Conservation (phyloP, 192 early-diverging fungal genomes). For the Lunasporangiospora selenospora region DNA sequence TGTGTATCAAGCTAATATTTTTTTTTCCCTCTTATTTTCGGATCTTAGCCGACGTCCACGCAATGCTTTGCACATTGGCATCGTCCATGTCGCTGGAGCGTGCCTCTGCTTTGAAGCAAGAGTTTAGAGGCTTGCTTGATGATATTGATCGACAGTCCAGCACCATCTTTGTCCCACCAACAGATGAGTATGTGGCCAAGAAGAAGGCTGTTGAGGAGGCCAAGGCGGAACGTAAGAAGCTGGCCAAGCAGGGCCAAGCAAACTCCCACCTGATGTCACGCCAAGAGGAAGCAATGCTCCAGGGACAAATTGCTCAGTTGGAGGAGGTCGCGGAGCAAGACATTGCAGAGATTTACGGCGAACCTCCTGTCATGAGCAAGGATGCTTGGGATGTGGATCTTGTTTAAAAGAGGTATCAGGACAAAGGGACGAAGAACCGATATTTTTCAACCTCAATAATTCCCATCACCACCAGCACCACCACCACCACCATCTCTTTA, state of each 20-base stretch:
- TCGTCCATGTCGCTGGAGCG: slow-evolving; percentile 52
- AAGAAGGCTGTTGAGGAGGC: slow-evolving; percentile 47
- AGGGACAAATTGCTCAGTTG: slow-evolving; percentile 40
- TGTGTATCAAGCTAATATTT: not conserved
- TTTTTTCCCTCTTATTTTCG: slow-evolving; percentile 9
- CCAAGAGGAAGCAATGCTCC: slow-evolving; percentile 37
- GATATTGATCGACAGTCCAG: slow-evolving; percentile 43
- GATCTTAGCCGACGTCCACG: slow-evolving; percentile 58
- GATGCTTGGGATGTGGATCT: slow-evolving; percentile 46
- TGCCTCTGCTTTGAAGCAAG: slow-evolving; percentile 56
- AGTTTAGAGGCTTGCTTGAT: slow-evolving; percentile 54
- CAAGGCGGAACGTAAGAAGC: slow-evolving; percentile 38
- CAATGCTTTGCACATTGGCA: slow-evolving; percentile 58
- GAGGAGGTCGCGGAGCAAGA: slow-evolving; percentile 47
- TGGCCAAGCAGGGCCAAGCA: slow-evolving; percentile 33
- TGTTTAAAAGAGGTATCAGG: not conserved
- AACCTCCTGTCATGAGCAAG: slow-evolving; percentile 35
- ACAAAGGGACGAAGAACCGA: not conserved
- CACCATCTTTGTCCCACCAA: slow-evolving; percentile 60
- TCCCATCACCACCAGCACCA: not conserved
- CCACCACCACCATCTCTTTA: not conserved
- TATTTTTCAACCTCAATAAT: not conserved
- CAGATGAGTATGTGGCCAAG: slow-evolving; percentile 40
- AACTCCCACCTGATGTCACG: slow-evolving; percentile 45
- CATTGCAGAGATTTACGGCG: slow-evolving; percentile 44